Percentiles rank a stretch among this genome's conserved stretches.
Evolutionary conservation across 805 yeast genomes (phyloP).

Genomic region (Ogataea glucozyma): DNA sequence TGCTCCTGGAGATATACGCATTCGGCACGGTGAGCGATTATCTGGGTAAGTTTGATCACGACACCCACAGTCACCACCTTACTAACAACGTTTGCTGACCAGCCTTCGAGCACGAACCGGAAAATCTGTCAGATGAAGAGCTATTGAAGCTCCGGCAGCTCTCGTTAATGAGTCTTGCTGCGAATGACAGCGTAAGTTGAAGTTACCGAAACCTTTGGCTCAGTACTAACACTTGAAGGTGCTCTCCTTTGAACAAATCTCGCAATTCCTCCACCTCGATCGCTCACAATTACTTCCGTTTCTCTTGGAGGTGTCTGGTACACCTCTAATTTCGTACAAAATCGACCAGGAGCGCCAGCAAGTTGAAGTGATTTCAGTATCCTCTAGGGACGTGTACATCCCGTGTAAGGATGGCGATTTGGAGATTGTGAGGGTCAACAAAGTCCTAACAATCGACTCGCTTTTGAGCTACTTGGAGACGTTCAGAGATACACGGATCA

Average conservation of each 20-base stretch:
- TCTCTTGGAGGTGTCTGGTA: slow-evolving; percentile 14
- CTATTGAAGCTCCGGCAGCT: slow-evolving; percentile 24
- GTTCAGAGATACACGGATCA: slow-evolving; percentile 6
- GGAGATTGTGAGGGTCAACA: background rate
- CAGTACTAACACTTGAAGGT: slow-evolving; percentile 1
- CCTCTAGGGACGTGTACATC: slow-evolving; percentile 23
- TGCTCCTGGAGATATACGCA: slow-evolving; percentile 29
- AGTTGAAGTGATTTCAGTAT: slow-evolving; percentile 12
- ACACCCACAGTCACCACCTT: background rate
- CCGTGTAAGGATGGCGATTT: slow-evolving; percentile 22
- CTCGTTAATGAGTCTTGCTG: slow-evolving; percentile 20
- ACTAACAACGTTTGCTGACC: background rate
- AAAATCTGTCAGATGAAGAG: slow-evolving; percentile 13
- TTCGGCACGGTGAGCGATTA: slow-evolving; percentile 30
- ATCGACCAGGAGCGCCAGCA: slow-evolving; percentile 18
- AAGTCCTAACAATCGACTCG: slow-evolving; percentile 8
- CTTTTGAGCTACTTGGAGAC: slow-evolving; percentile 10
- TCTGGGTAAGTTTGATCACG: slow-evolving; percentile 6
- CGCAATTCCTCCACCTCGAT: background rate
- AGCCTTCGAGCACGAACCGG: slow-evolving; percentile 7
- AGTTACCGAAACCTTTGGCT: background rate
- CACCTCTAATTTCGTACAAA: slow-evolving; percentile 19
- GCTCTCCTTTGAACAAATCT: slow-evolving; percentile 2
- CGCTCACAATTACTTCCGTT: slow-evolving; percentile 7
- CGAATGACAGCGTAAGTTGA: slow-evolving; percentile 8